These are phyloP conservation scores for Perilla frutescens DNA, from an alignment of 257 asterid genomes.

Conservation along the genomic window DNA sequence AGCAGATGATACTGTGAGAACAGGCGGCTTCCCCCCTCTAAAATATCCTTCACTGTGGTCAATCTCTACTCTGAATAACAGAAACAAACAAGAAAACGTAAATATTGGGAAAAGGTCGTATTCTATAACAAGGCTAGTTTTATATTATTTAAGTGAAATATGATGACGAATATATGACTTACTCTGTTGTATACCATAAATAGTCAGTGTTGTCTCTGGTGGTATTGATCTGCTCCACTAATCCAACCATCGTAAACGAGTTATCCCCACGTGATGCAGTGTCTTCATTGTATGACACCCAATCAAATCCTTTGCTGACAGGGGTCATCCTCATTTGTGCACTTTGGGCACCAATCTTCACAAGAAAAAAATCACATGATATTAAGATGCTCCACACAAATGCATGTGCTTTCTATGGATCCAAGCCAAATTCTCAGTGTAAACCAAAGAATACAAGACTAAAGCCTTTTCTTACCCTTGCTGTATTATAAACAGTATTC, in stretches of 20 bases:
- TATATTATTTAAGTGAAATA: not conserved
- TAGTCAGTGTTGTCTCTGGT: constrained; percentile 92
- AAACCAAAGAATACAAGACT: not conserved
- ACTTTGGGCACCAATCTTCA: constrained; percentile 89
- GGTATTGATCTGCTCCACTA: constrained; percentile 92
- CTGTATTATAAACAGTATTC: constrained; percentile 90
- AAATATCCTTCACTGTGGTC: constrained; percentile 68
- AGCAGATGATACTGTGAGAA: constrained; percentile 86
- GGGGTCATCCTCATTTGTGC: constrained; percentile 95
- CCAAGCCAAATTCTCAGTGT: not conserved
- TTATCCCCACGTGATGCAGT: constrained; percentile 57
- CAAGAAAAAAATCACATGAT: constrained; percentile 29
- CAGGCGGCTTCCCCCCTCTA: constrained; percentile 76
- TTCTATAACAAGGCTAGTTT: constrained; percentile 1
- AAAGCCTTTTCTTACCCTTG: constrained; percentile 70
- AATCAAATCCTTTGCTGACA: constrained; percentile 57
- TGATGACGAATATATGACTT: constrained; percentile 45
- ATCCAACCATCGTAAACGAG: constrained; percentile 65
- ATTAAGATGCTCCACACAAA: constrained; percentile 21
- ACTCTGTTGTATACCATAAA: constrained; percentile 96
- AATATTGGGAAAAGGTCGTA: not conserved
- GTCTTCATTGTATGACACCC: constrained; percentile 95
- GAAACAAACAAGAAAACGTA: constrained; percentile 30
- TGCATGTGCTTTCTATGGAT: not conserved
- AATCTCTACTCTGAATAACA: constrained; percentile 70